A percentile compares a stretch with the other conserved stretches of the same genome.
Evolutionary conservation across 495 filamentous ascomycete species (phyloP).

Genomic region (Hyphodiscus hymeniophilus): DNA sequence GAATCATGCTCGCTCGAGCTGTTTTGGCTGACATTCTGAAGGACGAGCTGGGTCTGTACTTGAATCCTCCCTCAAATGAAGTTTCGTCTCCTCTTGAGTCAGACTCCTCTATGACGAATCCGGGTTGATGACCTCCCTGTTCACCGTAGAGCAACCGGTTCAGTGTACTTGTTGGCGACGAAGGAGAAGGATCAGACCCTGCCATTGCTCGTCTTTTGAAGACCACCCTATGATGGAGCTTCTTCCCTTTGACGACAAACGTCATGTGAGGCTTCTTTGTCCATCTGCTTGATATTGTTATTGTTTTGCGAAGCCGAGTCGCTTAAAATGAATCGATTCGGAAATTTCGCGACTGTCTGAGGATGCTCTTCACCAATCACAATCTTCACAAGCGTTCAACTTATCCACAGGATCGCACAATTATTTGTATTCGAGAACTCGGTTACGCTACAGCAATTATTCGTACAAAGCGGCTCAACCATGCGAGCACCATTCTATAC

Average conservation of each 20-base stretch:
- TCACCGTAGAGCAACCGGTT: neutral
- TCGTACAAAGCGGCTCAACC: neutral
- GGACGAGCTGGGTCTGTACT: neutral
- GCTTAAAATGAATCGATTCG: too few species aligned
- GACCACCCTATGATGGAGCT: conserved; percentile 14
- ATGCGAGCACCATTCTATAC: neutral
- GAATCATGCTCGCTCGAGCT: conserved; percentile 25
- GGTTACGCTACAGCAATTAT: too few species aligned
- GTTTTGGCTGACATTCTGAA: conserved; percentile 15
- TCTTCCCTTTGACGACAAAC: conserved; percentile 20
- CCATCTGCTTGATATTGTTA: conserved; percentile 13
- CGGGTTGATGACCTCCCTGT: conserved; percentile 3
- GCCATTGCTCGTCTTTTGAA: conserved; percentile 19
- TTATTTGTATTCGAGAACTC: too few species aligned
- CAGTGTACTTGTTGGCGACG: conserved; percentile 2
- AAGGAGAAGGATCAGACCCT: neutral
- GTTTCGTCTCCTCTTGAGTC: neutral
- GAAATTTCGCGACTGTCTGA: too few species aligned
- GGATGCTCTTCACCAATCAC: too few species aligned
- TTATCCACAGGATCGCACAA: too few species aligned
- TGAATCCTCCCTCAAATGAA: neutral
- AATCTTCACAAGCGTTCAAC: too few species aligned
- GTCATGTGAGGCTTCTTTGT: conserved; percentile 17
- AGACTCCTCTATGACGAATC: conserved; percentile 12
- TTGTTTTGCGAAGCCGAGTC: too few species aligned